Percentiles rank a stretch among this genome's conserved stretches.
phyloP scores from a whole-genome alignment of 2,329 filamentous ascomycete genomes.

The Pseudocercospora ulei region DNA sequence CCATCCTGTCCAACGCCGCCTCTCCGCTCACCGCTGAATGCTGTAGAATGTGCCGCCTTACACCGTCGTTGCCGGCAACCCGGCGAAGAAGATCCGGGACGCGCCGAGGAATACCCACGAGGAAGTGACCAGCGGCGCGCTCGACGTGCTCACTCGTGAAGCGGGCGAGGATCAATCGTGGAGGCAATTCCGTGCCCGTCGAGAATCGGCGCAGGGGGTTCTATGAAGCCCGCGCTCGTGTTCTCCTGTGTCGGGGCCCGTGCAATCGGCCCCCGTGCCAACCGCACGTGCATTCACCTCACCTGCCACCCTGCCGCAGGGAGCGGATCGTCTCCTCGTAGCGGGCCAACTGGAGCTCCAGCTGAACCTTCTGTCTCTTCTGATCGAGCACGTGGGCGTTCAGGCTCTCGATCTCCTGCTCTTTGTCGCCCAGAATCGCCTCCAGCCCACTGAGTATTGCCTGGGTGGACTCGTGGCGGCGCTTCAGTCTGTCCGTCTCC shows the following conservation, averaged over 20 bases:
- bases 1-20: too few relatives aligned
- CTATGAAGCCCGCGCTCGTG: too few relatives aligned
- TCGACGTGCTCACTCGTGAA: conserved; percentile 6
- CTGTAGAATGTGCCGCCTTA: conserved; percentile 51
- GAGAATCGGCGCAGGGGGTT: neutral
- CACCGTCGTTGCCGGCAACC: conserved; percentile 57
- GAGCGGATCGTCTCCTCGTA: conserved; percentile 4
- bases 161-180: conserved; percentile 5
- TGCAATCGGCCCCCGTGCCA: too few relatives aligned
- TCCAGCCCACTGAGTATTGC: neutral
- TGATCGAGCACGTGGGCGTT: conserved; percentile 5
- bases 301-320: neutral
- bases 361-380: conserved; percentile 9
- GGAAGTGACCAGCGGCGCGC: conserved; percentile 28
- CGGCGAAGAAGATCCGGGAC: conserved; percentile 48
- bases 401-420: conserved; percentile 4
- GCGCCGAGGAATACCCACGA: conserved; percentile 27
- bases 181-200: neutral
- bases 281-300: neutral
- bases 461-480: neutral
- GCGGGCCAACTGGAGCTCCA: conserved; percentile 5
- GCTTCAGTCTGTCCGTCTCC: conserved; percentile 5
- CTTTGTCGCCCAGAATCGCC: conserved; percentile 4
- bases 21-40: too few relatives aligned
- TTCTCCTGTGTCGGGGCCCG: too few relatives aligned